phyloP scores from a whole-genome alignment of 139 green algal species.

The Trebouxia sp. region DNA sequence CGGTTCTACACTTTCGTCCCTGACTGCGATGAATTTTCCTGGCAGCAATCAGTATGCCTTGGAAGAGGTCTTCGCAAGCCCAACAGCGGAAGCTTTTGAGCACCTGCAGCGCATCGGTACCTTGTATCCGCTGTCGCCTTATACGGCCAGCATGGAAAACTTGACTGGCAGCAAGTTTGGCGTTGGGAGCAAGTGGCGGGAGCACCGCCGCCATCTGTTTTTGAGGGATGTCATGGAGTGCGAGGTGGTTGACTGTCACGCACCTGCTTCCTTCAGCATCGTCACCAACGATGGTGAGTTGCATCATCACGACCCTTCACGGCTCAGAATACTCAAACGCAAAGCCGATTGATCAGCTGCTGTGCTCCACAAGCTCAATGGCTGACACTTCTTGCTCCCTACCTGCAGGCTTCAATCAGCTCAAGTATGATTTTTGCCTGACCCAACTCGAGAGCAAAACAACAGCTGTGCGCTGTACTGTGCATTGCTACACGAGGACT shows the following conservation, averaged over 20 bases:
- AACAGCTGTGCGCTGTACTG: not conserved
- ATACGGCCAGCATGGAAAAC: not conserved
- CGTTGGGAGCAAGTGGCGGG: constrained; percentile 2
- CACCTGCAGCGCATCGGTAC: not conserved
- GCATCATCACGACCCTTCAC: no score
- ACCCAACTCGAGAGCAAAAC: not conserved
- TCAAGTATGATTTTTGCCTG: constrained; percentile 1
- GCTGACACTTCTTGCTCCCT: no score
- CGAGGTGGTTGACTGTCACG: not conserved
- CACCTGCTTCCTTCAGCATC: not conserved
- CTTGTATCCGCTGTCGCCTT: not conserved
- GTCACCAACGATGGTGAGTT: constrained; percentile 7
- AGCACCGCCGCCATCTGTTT: constrained; percentile 3
- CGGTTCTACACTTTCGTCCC: no score
- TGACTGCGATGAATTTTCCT: not conserved
- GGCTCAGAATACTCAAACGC: no score
- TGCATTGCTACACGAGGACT: constrained; percentile 1
- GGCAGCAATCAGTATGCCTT: not conserved
- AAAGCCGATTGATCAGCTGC: no score
- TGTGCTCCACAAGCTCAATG: no score
- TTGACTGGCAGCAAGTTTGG: not conserved
- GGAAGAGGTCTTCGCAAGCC: not conserved
- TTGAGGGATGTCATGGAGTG: not conserved
- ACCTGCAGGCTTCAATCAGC: constrained; percentile 13
- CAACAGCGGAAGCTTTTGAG: not conserved